phyloP scores from a whole-genome alignment of 2,329 filamentous ascomycete species.

The Stromatinia cepivora region DNA sequence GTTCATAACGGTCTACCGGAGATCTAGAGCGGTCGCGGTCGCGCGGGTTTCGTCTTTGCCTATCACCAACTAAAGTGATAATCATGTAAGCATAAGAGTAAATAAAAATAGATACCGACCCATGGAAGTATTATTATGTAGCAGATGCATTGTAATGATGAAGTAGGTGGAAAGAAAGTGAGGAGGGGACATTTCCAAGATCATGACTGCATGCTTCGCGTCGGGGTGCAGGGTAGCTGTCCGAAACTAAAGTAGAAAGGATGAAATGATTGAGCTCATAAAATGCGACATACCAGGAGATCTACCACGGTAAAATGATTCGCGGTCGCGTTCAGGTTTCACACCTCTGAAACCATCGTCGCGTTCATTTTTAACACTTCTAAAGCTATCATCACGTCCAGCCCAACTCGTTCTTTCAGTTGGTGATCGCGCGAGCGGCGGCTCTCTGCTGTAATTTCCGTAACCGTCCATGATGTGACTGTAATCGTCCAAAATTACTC shows the following conservation, averaged over 20 bases:
- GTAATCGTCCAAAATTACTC: constrained; percentile 22
- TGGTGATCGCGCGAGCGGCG: constrained; percentile 39
- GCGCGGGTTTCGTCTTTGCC: constrained; percentile 51
- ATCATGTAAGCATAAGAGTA: constrained; percentile 16
- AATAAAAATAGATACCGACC: constrained; percentile 32
- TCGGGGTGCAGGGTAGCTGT: neutral
- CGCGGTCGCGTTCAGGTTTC: constrained; percentile 49
- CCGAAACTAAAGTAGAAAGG: neutral
- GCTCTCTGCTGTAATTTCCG: constrained; percentile 38
- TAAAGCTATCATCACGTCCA: constrained; percentile 36
- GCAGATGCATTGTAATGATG: neutral
- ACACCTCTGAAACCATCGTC: constrained; percentile 29
- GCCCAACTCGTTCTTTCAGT: constrained; percentile 40
- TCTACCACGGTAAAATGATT: constrained; percentile 64
- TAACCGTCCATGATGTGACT: constrained; percentile 37
- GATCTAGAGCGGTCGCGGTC: constrained; percentile 68
- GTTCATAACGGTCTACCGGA: constrained; percentile 75
- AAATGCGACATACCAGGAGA: constrained; percentile 63
- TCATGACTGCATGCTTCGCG: neutral
- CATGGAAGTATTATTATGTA: neutral
- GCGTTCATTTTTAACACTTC: constrained; percentile 30
- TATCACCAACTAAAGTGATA: constrained; percentile 50
- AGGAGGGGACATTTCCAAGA: neutral
- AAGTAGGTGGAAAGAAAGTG: neutral
- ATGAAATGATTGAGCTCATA: neutral